These are phyloP conservation scores for Collybia sp. DNA, from an alignment of 768 basidiomycete species.

Conservation along the genomic window DNA sequence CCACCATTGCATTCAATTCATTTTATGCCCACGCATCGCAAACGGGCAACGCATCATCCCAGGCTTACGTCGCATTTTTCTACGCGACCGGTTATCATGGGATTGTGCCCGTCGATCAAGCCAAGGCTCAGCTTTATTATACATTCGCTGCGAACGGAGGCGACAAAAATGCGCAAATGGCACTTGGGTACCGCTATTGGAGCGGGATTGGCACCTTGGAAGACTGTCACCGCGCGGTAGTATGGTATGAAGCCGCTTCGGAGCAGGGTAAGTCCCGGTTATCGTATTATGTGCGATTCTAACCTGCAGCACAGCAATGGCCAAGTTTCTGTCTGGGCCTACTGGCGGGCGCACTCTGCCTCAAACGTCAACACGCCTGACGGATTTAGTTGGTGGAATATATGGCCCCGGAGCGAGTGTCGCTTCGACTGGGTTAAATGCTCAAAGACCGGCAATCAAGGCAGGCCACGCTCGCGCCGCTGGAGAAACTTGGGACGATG, in stretches of 20 bases:
- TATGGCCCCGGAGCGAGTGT: constrained; percentile 94
- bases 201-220: constrained; percentile 90
- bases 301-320: constrained; percentile 54
- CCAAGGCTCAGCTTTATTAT: constrained; percentile 85
- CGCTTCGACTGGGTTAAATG: constrained; percentile 79
- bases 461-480: constrained; percentile 80
- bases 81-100: constrained; percentile 79
- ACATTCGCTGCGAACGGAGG: constrained; percentile 91
- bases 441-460: constrained; percentile 70
- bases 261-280: constrained; percentile 56
- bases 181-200: constrained; percentile 93
- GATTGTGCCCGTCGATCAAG: constrained; percentile 61
- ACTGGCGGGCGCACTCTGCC: constrained; percentile 88
- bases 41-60: constrained; percentile 84
- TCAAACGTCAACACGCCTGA: constrained; percentile 73
- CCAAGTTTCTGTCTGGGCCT: constrained; percentile 76
- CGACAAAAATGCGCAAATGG: constrained; percentile 86
- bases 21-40: constrained; percentile 57
- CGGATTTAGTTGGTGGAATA: constrained; percentile 89
- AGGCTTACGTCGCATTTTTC: constrained; percentile 84
- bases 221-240: constrained; percentile 75
- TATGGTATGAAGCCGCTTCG: constrained; percentile 89
- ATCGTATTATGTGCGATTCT: neutral
- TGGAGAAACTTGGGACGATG: constrained; percentile 92
- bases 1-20: constrained; percentile 57